These are phyloP conservation scores for Laguncularia racemosa DNA, from an alignment of 345 rosid genomes.

Conservation along the genomic window DNA sequence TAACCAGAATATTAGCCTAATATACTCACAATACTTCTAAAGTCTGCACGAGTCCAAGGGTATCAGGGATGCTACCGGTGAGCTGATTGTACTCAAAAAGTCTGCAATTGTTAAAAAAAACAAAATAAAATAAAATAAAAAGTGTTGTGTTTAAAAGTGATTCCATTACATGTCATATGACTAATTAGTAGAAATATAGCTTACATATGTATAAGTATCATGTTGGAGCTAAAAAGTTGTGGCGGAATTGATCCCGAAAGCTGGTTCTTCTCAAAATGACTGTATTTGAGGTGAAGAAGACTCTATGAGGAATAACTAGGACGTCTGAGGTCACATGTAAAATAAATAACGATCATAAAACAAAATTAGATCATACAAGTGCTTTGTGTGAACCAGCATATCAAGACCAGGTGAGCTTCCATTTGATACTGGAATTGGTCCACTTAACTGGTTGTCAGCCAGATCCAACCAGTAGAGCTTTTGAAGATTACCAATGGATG, in stretches of 20 bases:
- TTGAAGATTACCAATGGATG: constrained; percentile 56
- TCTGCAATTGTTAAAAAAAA: constrained; percentile 22
- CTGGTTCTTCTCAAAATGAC: constrained; percentile 72
- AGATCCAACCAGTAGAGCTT: constrained; percentile 80
- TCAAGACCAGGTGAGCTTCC: constrained; percentile 77
- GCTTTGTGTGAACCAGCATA: constrained; percentile 51
- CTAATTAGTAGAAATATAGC: constrained; percentile 1
- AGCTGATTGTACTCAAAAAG: constrained; percentile 69
- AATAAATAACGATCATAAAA: neutral
- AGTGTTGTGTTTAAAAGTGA: too few relatives aligned
- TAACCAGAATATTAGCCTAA: too few relatives aligned
- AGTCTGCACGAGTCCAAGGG: constrained; percentile 49
- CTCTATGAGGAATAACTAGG: constrained; percentile 3
- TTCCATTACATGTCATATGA: neutral
- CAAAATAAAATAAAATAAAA: neutral
- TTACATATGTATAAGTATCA: constrained; percentile 78
- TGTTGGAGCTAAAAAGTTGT: constrained; percentile 51
- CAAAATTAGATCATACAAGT: constrained; percentile 54
- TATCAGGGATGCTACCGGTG: constrained; percentile 44
- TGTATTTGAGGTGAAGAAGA: constrained; percentile 15
- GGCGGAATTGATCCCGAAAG: constrained; percentile 62
- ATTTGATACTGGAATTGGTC: constrained; percentile 65
- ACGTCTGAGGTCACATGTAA: neutral
- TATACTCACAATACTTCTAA: constrained; percentile 72
- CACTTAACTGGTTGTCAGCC: constrained; percentile 66